These are phyloP conservation scores for Suillus subalutaceus DNA, from an alignment of 768 basidiomycete genomes.

Conservation along the genomic window DNA sequence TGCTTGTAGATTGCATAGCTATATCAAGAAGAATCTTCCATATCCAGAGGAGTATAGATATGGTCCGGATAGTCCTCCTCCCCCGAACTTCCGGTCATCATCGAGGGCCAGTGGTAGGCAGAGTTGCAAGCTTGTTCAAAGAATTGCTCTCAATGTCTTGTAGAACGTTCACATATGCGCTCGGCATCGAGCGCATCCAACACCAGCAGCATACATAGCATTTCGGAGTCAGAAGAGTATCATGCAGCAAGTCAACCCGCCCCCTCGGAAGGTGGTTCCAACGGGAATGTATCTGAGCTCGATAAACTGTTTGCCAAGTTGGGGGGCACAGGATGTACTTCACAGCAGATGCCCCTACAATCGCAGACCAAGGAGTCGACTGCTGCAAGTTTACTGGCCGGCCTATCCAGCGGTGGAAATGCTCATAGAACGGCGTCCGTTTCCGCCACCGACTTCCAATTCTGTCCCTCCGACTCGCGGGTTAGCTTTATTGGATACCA, in stretches of 20 bases:
- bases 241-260: conserved; percentile 14
- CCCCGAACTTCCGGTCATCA: conserved; percentile 47
- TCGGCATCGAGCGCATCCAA: conserved; percentile 37
- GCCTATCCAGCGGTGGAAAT: conserved; percentile 34
- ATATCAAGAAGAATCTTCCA: conserved; percentile 62
- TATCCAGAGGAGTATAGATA: conserved; percentile 77
- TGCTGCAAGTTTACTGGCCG: conserved; percentile 48
- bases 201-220: conserved; percentile 37
- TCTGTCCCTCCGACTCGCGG: conserved; percentile 45
- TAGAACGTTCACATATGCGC: conserved; percentile 30
- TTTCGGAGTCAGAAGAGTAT: conserved; percentile 36
- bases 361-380: conserved; percentile 31
- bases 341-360: conserved; percentile 14
- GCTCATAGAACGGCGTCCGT: conserved; percentile 29
- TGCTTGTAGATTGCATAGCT: conserved; percentile 57
- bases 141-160: conserved; percentile 13
- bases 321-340: conserved; percentile 11
- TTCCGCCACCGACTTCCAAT: conserved; percentile 31
- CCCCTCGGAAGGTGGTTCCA: conserved; percentile 18
- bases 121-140: not conserved
- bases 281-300: conserved; percentile 37
- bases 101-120: conserved; percentile 33
- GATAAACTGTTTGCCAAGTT: conserved; percentile 50
- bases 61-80: conserved; percentile 67
- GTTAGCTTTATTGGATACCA: conserved; percentile 61